These are phyloP conservation scores for Trifolium subterraneum DNA, from an alignment of 306 rosid species.

Conservation along the genomic window DNA sequence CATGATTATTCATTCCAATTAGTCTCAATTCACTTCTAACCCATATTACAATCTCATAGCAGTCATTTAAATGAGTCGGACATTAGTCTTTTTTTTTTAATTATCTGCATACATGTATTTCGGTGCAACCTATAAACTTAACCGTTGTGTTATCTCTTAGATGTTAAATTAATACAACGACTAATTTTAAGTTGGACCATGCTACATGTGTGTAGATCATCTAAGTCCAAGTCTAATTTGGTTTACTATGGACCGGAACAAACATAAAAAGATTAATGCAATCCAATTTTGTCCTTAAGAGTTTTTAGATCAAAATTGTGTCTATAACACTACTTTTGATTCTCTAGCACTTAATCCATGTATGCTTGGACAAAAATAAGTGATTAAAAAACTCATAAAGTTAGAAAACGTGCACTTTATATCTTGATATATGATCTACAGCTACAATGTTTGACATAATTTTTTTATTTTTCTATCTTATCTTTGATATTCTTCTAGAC, in stretches of 20 bases:
- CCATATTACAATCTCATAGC: no score
- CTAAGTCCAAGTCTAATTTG: not conserved
- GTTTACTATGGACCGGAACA: not conserved
- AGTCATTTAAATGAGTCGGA: no score
- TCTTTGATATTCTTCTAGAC: slow-evolving; percentile 22
- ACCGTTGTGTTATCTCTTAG: not conserved
- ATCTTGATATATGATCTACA: slow-evolving; percentile 26
- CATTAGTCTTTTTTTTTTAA: no score
- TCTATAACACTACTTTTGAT: not conserved
- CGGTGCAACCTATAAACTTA: not conserved
- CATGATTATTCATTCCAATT: no score
- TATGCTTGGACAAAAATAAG: slow-evolving; percentile 36
- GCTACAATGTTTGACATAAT: slow-evolving; percentile 40
- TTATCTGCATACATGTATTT: no score
- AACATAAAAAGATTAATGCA: slow-evolving; percentile 1
- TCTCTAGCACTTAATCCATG: slow-evolving; percentile 26
- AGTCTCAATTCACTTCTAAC: no score
- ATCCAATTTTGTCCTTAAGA: not conserved
- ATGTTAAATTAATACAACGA: not conserved
- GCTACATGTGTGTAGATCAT: not conserved
- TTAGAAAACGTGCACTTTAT: slow-evolving; percentile 37
- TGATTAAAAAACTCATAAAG: slow-evolving; percentile 28
- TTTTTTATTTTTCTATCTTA: slow-evolving; percentile 21
- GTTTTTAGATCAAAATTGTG: not conserved
- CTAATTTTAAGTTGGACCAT: not conserved